phyloP scores from a whole-genome alignment of 1,139 yeast species.

The Blastobotrys serpentis region DNA sequence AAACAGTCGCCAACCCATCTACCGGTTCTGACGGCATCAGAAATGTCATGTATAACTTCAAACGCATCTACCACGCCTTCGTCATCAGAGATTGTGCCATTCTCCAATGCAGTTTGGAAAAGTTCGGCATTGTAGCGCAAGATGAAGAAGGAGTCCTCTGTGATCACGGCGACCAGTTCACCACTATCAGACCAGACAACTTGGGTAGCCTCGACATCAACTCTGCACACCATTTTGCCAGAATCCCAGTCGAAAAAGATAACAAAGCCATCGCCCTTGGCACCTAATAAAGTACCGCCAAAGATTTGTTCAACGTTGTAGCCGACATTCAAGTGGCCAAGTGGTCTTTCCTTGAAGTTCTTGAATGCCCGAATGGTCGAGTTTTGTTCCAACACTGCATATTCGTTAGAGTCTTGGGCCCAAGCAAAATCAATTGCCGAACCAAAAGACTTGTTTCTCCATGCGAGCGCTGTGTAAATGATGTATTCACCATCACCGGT shows the following conservation, averaged over 20 bases:
- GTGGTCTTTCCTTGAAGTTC: conserved; percentile 76
- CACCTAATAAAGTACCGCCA: conserved; percentile 83
- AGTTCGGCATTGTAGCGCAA: conserved; percentile 68
- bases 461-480: conserved; percentile 92
- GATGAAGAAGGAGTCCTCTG: conserved; percentile 78
- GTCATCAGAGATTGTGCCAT: conserved; percentile 60
- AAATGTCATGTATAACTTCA: conserved; percentile 73
- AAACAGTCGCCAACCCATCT: conserved; percentile 97
- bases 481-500: conserved; percentile 98
- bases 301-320: conserved; percentile 78
- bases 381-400: conserved; percentile 74
- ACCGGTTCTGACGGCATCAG: conserved; percentile 82
- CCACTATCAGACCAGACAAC: conserved; percentile 95
- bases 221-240: conserved; percentile 79
- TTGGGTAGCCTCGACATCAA: conserved; percentile 66
- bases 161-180: conserved; percentile 74
- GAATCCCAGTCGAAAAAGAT: conserved; percentile 93
- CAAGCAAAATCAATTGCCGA: conserved; percentile 88
- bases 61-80: conserved; percentile 88
- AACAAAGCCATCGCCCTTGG: conserved; percentile 67
- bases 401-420: conserved; percentile 87
- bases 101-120: conserved; percentile 61
- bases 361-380: conserved; percentile 69
- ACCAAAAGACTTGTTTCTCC: conserved; percentile 96
- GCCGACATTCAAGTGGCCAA: conserved; percentile 54